Evolutionary conservation across 768 basidiomycete species (phyloP), one percentile per base, ranked within the genome.

Genomic region (Lentinula sp.): DNA sequence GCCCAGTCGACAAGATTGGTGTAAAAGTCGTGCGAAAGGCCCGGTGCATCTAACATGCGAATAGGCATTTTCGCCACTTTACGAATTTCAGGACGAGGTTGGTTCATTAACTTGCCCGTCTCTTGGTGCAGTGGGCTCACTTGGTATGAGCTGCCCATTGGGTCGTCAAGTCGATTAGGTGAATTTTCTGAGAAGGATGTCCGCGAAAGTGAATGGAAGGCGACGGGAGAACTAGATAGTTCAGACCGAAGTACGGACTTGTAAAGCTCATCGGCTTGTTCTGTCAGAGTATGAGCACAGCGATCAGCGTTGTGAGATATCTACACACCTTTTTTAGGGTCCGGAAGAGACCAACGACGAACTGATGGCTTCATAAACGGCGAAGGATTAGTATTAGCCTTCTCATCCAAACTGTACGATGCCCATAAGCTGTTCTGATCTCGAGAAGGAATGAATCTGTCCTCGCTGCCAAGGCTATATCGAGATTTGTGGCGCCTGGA

Each of bases 1-100:
- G 85, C 85, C 89, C 89, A 90, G 54, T 90, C 88, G 32, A 91
- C 86, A 8, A 90, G 75, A 67, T 89, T 89, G 59, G 90, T 81
- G 65, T 91, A 91, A 71, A 89, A 91, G 69, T 90, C 89, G 66
- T 89, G 88, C n/a, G 86, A 84, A 5, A 91, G 76, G 34, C 89
- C 88, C 0, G 88, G 89, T 2, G 89, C 89, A 63, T 91, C 88
- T 42, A 91, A 76, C 1, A 89, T 88, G 63, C 89, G 84, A 74
- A 87, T 90, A 2, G 88, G 88, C 3, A 86, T 86, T 67, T 88
- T 86, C 70, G 81, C 79, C 1, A 89, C 82, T 51, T 73, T 79
- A 53, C 89, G 78, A 18, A 84, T 75, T 49, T 80, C 75, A 46
- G 85, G 82, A 50, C 83, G 75, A 0, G 88, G 86, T 49, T 82